Evolutionary conservation across 768 basidiomycete genomes (phyloP).

Genomic region (Paxillus ammoniavirescens): DNA sequence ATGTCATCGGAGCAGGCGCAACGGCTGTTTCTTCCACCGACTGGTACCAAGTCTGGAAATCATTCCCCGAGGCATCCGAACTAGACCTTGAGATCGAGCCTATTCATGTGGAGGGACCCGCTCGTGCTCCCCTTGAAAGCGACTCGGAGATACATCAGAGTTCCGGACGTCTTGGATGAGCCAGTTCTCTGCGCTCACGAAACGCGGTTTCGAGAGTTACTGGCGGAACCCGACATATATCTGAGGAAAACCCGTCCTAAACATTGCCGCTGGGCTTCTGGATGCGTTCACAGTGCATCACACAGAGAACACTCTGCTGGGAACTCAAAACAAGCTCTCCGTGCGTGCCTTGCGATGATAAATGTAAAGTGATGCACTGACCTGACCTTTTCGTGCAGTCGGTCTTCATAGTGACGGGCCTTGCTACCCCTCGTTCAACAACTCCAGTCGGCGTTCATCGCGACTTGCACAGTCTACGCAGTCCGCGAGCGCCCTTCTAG

Average conservation of each 20-base stretch:
- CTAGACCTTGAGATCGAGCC: constrained; percentile 42
- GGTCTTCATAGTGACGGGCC: constrained; percentile 48
- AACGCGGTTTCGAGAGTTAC: constrained; percentile 31
- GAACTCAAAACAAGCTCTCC: constrained; percentile 43
- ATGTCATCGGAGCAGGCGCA: constrained; percentile 57
- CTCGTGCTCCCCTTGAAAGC: constrained; percentile 18
- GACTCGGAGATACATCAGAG: constrained; percentile 24
- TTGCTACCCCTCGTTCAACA: constrained; percentile 50
- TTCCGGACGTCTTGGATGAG: constrained; percentile 41
- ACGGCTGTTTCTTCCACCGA: constrained; percentile 42
- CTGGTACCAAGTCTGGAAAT: constrained; percentile 51
- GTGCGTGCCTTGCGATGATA: constrained; percentile 18
- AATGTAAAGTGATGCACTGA: too few relatives aligned
- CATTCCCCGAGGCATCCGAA: constrained; percentile 37
- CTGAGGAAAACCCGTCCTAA: constrained; percentile 38
- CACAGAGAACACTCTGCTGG: constrained; percentile 35
- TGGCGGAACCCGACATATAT: constrained; percentile 44
- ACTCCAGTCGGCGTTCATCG: constrained; percentile 57
- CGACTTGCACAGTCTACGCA: constrained; percentile 55
- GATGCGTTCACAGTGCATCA: too few relatives aligned
- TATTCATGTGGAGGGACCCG: constrained; percentile 39
- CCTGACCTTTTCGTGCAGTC: constrained; percentile 29
- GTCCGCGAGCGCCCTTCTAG: constrained; percentile 61
- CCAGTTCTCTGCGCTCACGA: constrained; percentile 32
- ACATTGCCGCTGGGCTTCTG: constrained; percentile 33